phyloP scores from a whole-genome alignment of 805 yeast species.

The Grigorovia yakushimaensis region DNA sequence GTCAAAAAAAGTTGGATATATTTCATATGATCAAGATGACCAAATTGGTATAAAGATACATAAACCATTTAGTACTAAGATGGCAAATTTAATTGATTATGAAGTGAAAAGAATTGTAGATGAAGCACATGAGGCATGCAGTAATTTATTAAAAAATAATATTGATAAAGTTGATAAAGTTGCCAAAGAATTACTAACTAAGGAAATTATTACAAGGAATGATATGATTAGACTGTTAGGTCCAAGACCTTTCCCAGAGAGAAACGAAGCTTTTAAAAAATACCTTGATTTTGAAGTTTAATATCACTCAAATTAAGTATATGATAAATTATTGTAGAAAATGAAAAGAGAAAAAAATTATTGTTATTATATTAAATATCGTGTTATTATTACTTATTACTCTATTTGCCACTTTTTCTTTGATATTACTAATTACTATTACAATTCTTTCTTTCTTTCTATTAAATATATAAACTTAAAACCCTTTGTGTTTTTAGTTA shows the following conservation, averaged over 20 bases:
- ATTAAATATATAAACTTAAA: neutral
- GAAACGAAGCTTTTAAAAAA: constrained; percentile 85
- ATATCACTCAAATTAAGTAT: too few species aligned
- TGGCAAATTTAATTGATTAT: constrained; percentile 67
- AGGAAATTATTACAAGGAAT: constrained; percentile 88
- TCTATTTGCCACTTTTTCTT: too few species aligned
- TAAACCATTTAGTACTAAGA: constrained; percentile 84
- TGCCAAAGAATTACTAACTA: constrained; percentile 74
- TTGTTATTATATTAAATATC: too few species aligned
- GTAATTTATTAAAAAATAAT: constrained; percentile 52
- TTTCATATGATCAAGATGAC: constrained; percentile 35
- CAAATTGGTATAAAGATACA: constrained; percentile 43
- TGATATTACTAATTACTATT: too few species aligned
- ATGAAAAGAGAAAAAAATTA: too few species aligned
- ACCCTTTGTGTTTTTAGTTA: neutral
- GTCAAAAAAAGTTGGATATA: constrained; percentile 67
- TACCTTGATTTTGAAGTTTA: constrained; percentile 43
- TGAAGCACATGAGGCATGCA: constrained; percentile 67
- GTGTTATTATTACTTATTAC: too few species aligned
- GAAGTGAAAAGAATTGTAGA: constrained; percentile 75
- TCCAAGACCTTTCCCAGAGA: constrained; percentile 83
- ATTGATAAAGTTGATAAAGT: constrained; percentile 67
- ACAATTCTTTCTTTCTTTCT: neutral
- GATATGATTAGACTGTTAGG: constrained; percentile 90
- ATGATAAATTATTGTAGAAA: too few species aligned